phyloP scores from a whole-genome alignment of 164 flowering plant species.

The Tetracentron sinense region DNA sequence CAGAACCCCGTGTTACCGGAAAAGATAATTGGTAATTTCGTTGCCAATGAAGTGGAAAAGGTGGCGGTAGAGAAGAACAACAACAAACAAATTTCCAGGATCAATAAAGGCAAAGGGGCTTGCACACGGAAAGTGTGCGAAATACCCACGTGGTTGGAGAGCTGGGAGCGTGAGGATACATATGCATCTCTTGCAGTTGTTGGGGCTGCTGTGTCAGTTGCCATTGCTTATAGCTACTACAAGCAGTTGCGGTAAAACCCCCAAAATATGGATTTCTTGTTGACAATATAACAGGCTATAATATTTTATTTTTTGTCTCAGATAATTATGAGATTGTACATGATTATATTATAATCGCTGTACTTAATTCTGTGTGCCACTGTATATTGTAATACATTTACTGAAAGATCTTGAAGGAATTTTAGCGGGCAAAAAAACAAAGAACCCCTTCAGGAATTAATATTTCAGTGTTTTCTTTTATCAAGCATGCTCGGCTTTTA shows the following conservation, averaged over 20 bases:
- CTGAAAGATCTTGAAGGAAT: neutral
- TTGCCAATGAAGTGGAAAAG: constrained; percentile 17
- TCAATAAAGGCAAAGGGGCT: constrained; percentile 28
- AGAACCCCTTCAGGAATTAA: neutral
- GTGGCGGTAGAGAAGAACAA: constrained; percentile 18
- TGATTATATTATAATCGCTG: too few species aligned
- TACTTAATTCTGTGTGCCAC: neutral
- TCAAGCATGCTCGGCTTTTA: neutral
- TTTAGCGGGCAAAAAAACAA: neutral
- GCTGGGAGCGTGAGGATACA: constrained; percentile 93
- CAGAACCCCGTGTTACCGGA: constrained; percentile 32
- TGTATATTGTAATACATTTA: constrained; percentile 4
- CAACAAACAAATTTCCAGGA: constrained; percentile 29
- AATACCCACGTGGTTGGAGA: constrained; percentile 77
- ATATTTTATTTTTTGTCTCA: neutral
- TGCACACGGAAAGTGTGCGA: constrained; percentile 45
- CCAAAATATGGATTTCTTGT: neutral
- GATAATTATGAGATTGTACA: too few species aligned
- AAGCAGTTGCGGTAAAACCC: constrained; percentile 40
- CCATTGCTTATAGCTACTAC: constrained; percentile 65
- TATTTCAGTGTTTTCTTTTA: neutral
- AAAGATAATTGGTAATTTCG: constrained; percentile 10
- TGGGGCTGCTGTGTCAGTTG: constrained; percentile 69
- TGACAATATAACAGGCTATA: neutral
- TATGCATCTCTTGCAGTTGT: constrained; percentile 79